Evolutionary conservation across 1,284 basidiomycete species (phyloP).

Genomic region (Porphyrellus sp.): DNA sequence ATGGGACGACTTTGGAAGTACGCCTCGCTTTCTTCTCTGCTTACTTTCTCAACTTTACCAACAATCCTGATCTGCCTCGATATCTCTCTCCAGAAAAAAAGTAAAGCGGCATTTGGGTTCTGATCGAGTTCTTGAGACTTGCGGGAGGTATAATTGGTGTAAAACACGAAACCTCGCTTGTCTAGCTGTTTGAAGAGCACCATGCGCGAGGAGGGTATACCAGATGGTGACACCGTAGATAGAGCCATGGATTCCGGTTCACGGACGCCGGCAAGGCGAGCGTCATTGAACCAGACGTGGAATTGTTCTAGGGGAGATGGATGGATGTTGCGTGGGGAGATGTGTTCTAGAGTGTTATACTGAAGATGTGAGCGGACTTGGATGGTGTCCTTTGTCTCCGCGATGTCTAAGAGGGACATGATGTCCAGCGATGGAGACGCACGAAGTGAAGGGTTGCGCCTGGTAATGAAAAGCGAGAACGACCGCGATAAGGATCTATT

Average conservation of each 20-base stretch:
- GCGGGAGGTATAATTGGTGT: constrained; percentile 92
- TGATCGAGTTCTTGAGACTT: constrained; percentile 80
- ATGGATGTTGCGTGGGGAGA: constrained; percentile 56
- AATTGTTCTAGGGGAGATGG: constrained; percentile 81
- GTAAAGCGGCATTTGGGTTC: constrained; percentile 79
- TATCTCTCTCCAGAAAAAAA: constrained; percentile 91
- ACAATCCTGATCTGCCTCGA: constrained; percentile 82
- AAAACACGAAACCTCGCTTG: constrained; percentile 87
- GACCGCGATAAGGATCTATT: constrained; percentile 16
- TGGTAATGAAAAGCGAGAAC: constrained; percentile 1
- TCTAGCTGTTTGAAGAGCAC: constrained; percentile 93
- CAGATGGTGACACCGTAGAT: constrained; percentile 69
- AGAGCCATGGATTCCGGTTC: constrained; percentile 90
- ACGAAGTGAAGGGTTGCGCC: neutral
- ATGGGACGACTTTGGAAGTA: constrained; percentile 87
- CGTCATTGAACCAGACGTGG: constrained; percentile 77
- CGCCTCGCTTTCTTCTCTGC: constrained; percentile 66
- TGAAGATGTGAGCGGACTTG: constrained; percentile 72
- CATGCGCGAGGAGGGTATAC: constrained; percentile 83
- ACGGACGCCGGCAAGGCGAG: constrained; percentile 53
- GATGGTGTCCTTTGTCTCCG: constrained; percentile 48
- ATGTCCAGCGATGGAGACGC: constrained; percentile 16
- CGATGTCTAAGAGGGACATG: constrained; percentile 29
- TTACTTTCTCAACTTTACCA: constrained; percentile 80
- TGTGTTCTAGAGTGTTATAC: constrained; percentile 63